Evolutionary conservation across 2,329 filamentous ascomycete genomes (phyloP), one percentile per base, ranked within the genome.

Genomic region (Aureobasidium zeae): DNA sequence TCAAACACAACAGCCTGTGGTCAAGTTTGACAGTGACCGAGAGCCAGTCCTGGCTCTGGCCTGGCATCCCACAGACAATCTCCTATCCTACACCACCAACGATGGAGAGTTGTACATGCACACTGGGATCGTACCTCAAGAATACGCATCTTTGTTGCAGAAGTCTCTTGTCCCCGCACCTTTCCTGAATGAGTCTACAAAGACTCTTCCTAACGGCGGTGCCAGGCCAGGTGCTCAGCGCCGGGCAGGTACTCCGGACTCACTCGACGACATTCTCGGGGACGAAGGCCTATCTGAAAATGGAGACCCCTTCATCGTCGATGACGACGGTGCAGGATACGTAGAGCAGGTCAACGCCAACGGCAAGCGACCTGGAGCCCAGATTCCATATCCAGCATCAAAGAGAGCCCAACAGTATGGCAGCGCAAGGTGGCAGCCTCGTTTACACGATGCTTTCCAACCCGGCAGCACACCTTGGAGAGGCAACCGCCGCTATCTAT

Each of bases 401-500:
- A 81, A 82, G 57, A 69, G 76, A 44, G 63, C 68, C n/a, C 51
- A 63, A 33, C 32, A 36, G 5, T 17, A 25, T 17, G 39, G 39
- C 5, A 21, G 19, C 20, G 25, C 43, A 6, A 45, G 28, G 11
- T 72, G 73, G 62, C 64, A 75, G 51, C 81, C 87, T 1, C 74
- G 79, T 53, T 75, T 83, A 25, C 93, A 98, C 54, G 77, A 82
- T 42, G 68, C 89, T 2, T 94, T 98, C 60, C 93, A 98, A 60
- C 86, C 89, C 0, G 89, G 91, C 1, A 88, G 87, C 43, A 98
- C 91, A 0, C 89, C 89, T 0, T 98, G 91, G 93, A 79, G 86
- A 49, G 91, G 91, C 1, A 91, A 94, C 61, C 75, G 91, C 50
- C 86, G 89, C 58, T 94, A 98, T 58, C 73, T 98, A 1, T 94